Conservation (phyloP, 1,139 yeast species). For the Kodamaea ohmeri region DNA sequence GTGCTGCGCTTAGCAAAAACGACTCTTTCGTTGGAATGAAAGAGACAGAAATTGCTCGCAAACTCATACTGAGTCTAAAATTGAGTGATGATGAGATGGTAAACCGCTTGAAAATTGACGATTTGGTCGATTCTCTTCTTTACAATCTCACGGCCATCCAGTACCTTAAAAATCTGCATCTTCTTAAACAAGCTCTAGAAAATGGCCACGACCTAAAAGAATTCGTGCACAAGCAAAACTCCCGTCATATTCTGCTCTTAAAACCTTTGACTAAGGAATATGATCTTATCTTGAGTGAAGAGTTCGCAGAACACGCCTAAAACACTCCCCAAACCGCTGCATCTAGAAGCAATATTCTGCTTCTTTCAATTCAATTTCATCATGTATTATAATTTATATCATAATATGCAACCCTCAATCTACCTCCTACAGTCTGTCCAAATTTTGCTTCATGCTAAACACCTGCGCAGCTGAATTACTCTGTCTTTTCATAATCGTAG, state of each 20-base stretch:
- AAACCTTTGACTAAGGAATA: conserved; percentile 10
- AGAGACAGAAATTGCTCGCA: conserved; percentile 8
- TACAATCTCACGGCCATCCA: conserved; percentile 32
- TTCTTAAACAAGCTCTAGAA: conserved; percentile 8
- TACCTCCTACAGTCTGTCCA: too few species aligned
- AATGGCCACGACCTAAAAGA: conserved; percentile 11
- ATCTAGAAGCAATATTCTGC: background rate
- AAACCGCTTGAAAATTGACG: conserved; percentile 32
- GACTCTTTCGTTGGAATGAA: conserved; percentile 7
- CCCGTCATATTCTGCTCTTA: conserved; percentile 10
- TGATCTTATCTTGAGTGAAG: conserved; percentile 11
- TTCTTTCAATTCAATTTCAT: background rate
- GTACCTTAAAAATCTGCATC: conserved; percentile 20
- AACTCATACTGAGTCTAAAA: conserved; percentile 9
- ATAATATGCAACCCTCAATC: too few species aligned
- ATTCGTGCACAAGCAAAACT: conserved; percentile 10
- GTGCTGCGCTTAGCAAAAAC: background rate
- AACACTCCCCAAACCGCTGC: background rate
- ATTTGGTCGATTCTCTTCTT: conserved; percentile 38
- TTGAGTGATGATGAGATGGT: conserved; percentile 12
- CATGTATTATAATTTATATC: background rate
- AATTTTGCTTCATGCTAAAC: too few species aligned
- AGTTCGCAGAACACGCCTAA: conserved; percentile 5
- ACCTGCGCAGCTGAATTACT: too few species aligned
- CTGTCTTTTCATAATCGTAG: conserved; percentile 10